phyloP scores from a whole-genome alignment of 768 basidiomycete species.

The Leccinum olivaceopallidum region DNA sequence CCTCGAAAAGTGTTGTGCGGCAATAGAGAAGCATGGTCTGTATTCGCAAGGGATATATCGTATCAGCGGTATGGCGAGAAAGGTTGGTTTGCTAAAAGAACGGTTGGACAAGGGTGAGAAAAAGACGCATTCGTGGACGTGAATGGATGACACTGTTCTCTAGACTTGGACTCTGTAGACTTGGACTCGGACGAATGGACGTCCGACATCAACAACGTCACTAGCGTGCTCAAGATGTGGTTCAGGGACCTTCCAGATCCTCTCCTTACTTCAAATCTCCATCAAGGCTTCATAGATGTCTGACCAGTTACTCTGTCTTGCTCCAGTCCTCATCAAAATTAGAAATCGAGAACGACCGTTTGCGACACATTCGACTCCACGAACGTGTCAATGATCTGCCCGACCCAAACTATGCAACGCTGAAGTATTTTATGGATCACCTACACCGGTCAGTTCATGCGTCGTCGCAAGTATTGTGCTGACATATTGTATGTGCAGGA shows the following conservation, averaged over 20 bases:
- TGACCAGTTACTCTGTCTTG: not conserved
- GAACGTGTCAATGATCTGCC: constrained; percentile 98
- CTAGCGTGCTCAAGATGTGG: constrained; percentile 96
- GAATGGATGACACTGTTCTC: constrained; percentile 22
- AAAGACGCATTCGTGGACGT: not conserved
- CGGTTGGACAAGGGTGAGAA: constrained; percentile 78
- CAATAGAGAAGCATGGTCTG: constrained; percentile 90
- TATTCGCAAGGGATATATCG: constrained; percentile 89
- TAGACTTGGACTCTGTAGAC: constrained; percentile 86
- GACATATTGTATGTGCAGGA: constrained; percentile 45
- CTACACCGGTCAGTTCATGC: constrained; percentile 67
- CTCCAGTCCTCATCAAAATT: constrained; percentile 3
- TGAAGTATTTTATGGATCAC: constrained; percentile 95
- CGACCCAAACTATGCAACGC: constrained; percentile 97
- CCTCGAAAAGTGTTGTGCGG: constrained; percentile 84
- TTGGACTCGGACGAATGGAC: constrained; percentile 89
- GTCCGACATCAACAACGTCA: constrained; percentile 91
- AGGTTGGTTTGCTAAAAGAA: constrained; percentile 80
- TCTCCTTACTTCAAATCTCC: constrained; percentile 76
- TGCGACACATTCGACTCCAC: constrained; percentile 94
- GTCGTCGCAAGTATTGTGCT: constrained; percentile 5
- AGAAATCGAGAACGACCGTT: constrained; percentile 93
- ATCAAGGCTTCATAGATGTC: constrained; percentile 91
- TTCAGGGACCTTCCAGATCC: constrained; percentile 95
- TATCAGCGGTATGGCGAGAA: constrained; percentile 87